Percentiles rank a stretch among this genome's conserved stretches.
Evolutionary conservation across 768 basidiomycete species (phyloP).

Genomic region (Xerocomellus chrysenteron): DNA sequence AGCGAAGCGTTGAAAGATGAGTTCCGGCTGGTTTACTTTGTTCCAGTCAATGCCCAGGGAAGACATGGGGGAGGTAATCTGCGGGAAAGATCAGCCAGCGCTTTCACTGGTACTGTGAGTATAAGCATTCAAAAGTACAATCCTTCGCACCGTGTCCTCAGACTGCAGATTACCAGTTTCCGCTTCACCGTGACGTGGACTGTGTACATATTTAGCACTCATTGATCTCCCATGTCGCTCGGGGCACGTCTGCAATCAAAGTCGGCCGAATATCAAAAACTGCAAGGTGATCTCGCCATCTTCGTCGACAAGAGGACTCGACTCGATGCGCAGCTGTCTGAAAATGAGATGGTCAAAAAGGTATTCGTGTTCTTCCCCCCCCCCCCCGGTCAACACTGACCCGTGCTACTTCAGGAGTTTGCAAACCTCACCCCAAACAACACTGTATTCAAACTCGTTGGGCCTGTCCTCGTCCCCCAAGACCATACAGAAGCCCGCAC

Average conservation of each 20-base stretch:
- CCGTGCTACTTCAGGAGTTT: conserved; percentile 66
- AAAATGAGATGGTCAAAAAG: conserved; percentile 92
- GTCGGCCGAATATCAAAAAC: conserved; percentile 75
- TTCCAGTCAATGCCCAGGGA: conserved; percentile 47
- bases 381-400: background rate
- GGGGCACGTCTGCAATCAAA: conserved; percentile 62
- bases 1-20: conserved; percentile 66
- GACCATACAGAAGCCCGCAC: conserved; percentile 82
- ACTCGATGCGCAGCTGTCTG: conserved; percentile 86
- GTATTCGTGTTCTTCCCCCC: conserved; percentile 36
- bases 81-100: background rate
- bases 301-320: conserved; percentile 80
- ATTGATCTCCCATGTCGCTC: conserved; percentile 47
- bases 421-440: conserved; percentile 68
- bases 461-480: conserved; percentile 87
- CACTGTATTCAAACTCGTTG: conserved; percentile 85
- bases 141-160: background rate
- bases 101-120: background rate
- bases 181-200: conserved; percentile 10
- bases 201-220: conserved; percentile 2
- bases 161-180: background rate
- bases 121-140: background rate
- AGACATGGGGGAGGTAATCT: conserved; percentile 20
- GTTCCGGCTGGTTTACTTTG: conserved; percentile 67
- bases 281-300: conserved; percentile 71